phyloP scores from a whole-genome alignment of 129 eudicot species.

The Smallanthus sonchifolius region DNA sequence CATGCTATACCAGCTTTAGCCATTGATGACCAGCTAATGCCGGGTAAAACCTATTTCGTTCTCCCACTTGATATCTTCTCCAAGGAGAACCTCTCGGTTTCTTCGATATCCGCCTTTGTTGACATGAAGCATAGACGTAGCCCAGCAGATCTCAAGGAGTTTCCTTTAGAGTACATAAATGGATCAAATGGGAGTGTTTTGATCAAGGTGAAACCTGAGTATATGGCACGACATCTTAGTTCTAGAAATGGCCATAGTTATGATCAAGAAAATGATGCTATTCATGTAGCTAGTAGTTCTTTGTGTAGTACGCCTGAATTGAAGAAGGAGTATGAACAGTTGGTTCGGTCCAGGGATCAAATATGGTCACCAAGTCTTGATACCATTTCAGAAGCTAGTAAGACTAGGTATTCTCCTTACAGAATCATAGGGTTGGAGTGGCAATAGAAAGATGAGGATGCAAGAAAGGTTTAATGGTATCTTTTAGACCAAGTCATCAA shows the following conservation, averaged over 20 bases:
- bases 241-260: slow-evolving; percentile 17
- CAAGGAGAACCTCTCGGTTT: slow-evolving; percentile 42
- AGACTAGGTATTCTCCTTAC: slow-evolving; percentile 54
- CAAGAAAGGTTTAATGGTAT: not conserved
- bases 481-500: not conserved
- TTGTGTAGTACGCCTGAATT: slow-evolving; percentile 86
- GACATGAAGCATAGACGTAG: not conserved
- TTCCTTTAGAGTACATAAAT: slow-evolving; percentile 67
- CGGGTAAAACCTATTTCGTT: slow-evolving; percentile 59
- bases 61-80: slow-evolving; percentile 66
- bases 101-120: slow-evolving; percentile 42
- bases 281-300: not conserved
- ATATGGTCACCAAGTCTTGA: slow-evolving; percentile 81
- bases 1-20: slow-evolving; percentile 49
- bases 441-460: slow-evolving; percentile 28
- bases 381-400: slow-evolving; percentile 62
- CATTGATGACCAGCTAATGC: slow-evolving; percentile 51
- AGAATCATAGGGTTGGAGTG: slow-evolving; percentile 52
- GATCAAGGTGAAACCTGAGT: slow-evolving; percentile 67
- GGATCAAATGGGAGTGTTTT: slow-evolving; percentile 56
- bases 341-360: slow-evolving; percentile 63
- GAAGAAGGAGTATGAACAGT: slow-evolving; percentile 59
- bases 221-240: slow-evolving; percentile 36
- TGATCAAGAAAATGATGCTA: not conserved
- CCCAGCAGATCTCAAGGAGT: slow-evolving; percentile 23